Evolutionary conservation across 306 rosid genomes (phyloP), one percentile per base, ranked within the genome.

Genomic region (Lathyrus tuberosus): DNA sequence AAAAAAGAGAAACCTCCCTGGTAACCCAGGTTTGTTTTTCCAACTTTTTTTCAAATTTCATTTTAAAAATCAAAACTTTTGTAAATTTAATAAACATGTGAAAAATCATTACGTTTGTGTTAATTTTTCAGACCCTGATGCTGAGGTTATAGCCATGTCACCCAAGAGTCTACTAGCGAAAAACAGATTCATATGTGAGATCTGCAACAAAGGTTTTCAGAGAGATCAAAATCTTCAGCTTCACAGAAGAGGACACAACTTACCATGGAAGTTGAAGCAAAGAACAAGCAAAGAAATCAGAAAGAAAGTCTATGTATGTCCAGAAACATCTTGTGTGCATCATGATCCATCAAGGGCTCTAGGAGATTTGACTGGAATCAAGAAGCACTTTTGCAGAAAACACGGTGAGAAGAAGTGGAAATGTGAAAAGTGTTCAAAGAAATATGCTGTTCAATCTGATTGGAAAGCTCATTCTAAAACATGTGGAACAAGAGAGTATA

Each of bases 341-440:
- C 96, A 95, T 69, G 89, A 89, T 33, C 99, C 99, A 30, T 82
- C 88, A 30, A 87, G 99, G 62, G 99, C 99, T 0, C 86, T 95
- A 1, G 97, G 99, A 14, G 99, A 95, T 79, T 73, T 95, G 40
- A 91, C 99, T 17, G 99, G 99, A 17, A 89, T 95, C 71, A 95
- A 95, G 83, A 95, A 95, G 81, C 99, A 95, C 86, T 95, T 91
- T 69, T 76, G 87, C 81, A 88, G 97, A 72, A 95, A 95, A 71
- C 99, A 95, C 16, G 99, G 99, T 1, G 99, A 95, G 83, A 95
- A 95, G 89, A 88, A 89, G 83, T 95, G 99, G 99, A 91, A 95
- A 82, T 95, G 99, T 68, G 99, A 95, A 2, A 95, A 91, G 75
- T 95, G 99, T 75, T 87, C 92, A 1, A 95, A 95, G 87, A 88